Base-by-base conservation (phyloP, 257 asterid species). In the Prunella vulgaris region DNA sequence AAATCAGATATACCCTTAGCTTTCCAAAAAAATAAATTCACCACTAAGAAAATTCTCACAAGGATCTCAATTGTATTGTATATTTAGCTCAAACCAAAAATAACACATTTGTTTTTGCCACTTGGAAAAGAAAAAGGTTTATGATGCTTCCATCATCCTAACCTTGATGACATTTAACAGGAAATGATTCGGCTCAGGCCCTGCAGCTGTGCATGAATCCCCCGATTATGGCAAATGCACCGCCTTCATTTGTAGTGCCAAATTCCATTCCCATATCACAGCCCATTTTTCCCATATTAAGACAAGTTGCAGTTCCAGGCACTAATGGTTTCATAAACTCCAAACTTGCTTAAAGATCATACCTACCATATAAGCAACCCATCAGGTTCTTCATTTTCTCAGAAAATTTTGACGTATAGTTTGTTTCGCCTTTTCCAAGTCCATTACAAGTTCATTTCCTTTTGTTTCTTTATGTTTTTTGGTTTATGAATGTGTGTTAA, bases 171-270 rank as follows among this genome's bases (percentile, higher is more conserved):
- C n/a, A n/a, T n/a, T n/a, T n/a, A 60, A 67, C 89, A 88, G 95
- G 89, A 74, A 86, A 72, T 74, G 77, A 77, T 73, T 28, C 85
- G 5, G 76, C 87, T 48, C 95, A 84, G 77, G 82, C 87, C 24
- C 52, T 84, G 79, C 95, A 83, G 80, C 74, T 83, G 53, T 86
- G 77, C 82, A 66, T 84, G 81, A 59, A 75, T 77, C 88, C 93
- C 40, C 85, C 88, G 12, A 48, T 75, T 20, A 73, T 84, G 62
- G 81, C 86, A 35, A 85, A 77, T 60, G 79, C 75, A 32, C 78
- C 81, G 18, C 92, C 82, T 66, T 77, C 83, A 71, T 83, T 56
- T 69, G 75, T 84, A 35, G 68, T 90, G 52, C 85, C 95, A 35
- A 79, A 54, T 72, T 72, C 85, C 72, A 62, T 81, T 79, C 93